Evolutionary conservation across 305 asterid species (phyloP), one percentile per base, ranked within the genome.

Genomic region (Fraxinus latifolia): DNA sequence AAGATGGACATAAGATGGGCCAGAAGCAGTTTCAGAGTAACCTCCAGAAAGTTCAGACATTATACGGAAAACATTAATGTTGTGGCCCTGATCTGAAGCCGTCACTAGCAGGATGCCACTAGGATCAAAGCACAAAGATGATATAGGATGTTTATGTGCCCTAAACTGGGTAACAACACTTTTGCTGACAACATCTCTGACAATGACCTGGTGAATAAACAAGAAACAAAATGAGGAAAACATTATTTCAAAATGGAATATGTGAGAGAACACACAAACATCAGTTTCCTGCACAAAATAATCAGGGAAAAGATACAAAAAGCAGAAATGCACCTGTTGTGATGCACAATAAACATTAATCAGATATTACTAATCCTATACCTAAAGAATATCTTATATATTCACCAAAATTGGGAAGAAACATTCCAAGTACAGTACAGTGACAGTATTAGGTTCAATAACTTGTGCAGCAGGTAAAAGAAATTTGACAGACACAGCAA

Each of bases 31-130:
- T 29, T 84, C 81, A 60, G 83, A 85, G 19, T 86, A 83, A 76
- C 74, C 81, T 80, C 81, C 89, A 75, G 91, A 86, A 27, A 31
- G 79, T 78, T 83, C 87, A 58, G 97, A 97, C 84, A 88, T 80
- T 83, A 94, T 89, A 36, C 93, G 92, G 78, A 92, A 96, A 80
- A 96, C 97, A 85, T 96, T 96, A 65, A 96, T 90, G 84, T 92
- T 96, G 87, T 94, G 98, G 67, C 99, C 99, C 80, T 92, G 97
- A 85, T 92, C 90, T 8, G 99, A 96, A 84, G 98, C 98, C 0
- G 98, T 93, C 82, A 96, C 98, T 78, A 96, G 82, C 67, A 94
- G 96, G 31, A 87, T 91, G 42, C 95, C 95, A 87, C 94, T 93
- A 4, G 97, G 98, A 90, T 96, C 99, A 82, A 93, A 96, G 90